Evolutionary conservation across 495 filamentous ascomycete species (phyloP), one percentile per base, ranked within the genome.

Genomic region (Podospora sp.): DNA sequence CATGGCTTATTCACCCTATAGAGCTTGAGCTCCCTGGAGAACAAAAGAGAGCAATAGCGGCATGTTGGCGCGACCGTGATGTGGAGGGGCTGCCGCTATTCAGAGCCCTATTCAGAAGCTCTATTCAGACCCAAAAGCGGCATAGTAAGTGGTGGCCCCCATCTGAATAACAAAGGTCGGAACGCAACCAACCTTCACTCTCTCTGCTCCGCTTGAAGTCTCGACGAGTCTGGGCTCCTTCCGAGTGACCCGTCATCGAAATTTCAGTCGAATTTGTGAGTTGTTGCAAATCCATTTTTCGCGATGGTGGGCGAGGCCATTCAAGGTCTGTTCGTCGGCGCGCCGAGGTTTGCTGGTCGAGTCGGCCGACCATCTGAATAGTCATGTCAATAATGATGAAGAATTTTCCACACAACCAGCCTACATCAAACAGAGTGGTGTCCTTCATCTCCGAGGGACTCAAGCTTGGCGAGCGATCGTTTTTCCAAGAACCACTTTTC

Each of bases 101-200:
- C 68, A 70, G 66, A 52, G 24, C 21, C 55, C 62, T 74, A 76
- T 77, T 76, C 61, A 63, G 70, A 74, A 63, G 65, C 65, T 76
- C 71, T 78, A 78, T 77, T 78, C 71, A 78, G 55, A 62, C 67
- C 74, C 73, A n/a, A 69, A 77, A 73, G 20, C 16, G 74, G 74
- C 22, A 69, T 66, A 14, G 64, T 58, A 29, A 49, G 18, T 16
- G 24, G n/a, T 26, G 46, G 27, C 36, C 50, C 25, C 22, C 49
- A 16, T 25, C 62, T 3, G 11, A 5, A 22, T 49, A 35, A 53
- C 62, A 63, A 63, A 55, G 62, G 35, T 53, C 27, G 20, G 9
- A 33, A 36, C 29, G 22, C n/a, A 33, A 33, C 9, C 26, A 26
- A 55, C 2, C 20, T 22, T 22, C 8, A 2, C 20, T 22, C 1